Evolutionary conservation across 371 early-diverging fungal genomes (phyloP).

Genomic region (Mucor piriformis): DNA sequence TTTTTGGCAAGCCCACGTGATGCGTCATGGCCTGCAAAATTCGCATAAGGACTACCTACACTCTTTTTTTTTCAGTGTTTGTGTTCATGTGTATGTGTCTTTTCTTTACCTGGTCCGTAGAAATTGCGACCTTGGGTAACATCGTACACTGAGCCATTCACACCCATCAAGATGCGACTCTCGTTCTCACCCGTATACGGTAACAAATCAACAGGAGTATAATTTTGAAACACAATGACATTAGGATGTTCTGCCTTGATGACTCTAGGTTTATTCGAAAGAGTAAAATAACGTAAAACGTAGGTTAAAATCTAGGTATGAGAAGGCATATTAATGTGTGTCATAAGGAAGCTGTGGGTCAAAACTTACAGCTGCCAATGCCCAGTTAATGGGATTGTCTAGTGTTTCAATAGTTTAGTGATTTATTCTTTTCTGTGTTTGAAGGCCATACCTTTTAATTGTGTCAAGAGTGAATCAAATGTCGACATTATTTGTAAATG

Average conservation of each 20-base stretch:
- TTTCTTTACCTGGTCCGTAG: constrained; percentile 84
- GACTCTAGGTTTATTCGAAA: constrained; percentile 10
- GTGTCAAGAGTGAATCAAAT: background rate
- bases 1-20: constrained; percentile 88
- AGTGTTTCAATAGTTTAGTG: too few species aligned
- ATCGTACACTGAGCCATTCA: constrained; percentile 88
- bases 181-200: constrained; percentile 61
- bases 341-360: background rate
- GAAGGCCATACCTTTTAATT: constrained; percentile 18
- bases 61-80: too few species aligned
- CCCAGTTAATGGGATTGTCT: constrained; percentile 35
- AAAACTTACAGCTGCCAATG: constrained; percentile 20
- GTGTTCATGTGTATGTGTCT: background rate
- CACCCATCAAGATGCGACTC: constrained; percentile 75
- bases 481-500: constrained; percentile 1
- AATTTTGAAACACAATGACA: constrained; percentile 64
- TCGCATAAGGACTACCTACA: constrained; percentile 84
- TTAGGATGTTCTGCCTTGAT: constrained; percentile 51
- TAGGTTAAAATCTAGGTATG: constrained; percentile 18
- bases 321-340: too few species aligned
- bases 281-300: constrained; percentile 16
- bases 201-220: constrained; percentile 70
- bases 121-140: constrained; percentile 84
- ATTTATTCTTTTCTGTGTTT: background rate
- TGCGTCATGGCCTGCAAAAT: constrained; percentile 88